Evolutionary conservation across 192 early-diverging fungal genomes (phyloP).

Genomic region (Podila clonocystis): DNA sequence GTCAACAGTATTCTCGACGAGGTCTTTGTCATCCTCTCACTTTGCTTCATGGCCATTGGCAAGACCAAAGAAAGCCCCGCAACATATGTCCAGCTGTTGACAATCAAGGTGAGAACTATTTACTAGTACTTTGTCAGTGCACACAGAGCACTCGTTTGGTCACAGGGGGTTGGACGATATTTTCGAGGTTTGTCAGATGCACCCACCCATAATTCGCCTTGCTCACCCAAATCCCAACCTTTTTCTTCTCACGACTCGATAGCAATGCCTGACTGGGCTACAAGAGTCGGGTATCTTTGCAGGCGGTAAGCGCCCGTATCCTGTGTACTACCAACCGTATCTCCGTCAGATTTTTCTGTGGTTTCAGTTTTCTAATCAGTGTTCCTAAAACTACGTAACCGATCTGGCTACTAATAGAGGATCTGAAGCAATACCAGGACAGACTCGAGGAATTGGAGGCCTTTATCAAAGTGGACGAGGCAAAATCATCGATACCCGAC

Average conservation of each 20-base stretch:
- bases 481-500: constrained; percentile 47
- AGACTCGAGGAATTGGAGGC: constrained; percentile 67
- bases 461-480: constrained; percentile 62
- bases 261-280: constrained; percentile 44
- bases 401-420: constrained; percentile 39
- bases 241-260: neutral
- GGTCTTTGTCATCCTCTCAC: constrained; percentile 77
- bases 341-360: constrained; percentile 12
- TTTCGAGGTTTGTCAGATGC: neutral
- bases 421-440: constrained; percentile 68
- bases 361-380: neutral
- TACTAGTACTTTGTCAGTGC: neutral
- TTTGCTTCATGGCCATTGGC: constrained; percentile 81
- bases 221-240: neutral
- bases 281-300: constrained; percentile 44
- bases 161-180: neutral
- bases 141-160: too few relatives aligned
- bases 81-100: constrained; percentile 78
- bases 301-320: constrained; percentile 21
- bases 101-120: constrained; percentile 67
- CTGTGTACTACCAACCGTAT: too few relatives aligned
- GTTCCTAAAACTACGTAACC: neutral
- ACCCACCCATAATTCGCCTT: neutral
- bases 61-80: constrained; percentile 82
- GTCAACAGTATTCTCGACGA: constrained; percentile 80